phyloP scores from a whole-genome alignment of 2,329 filamentous ascomycete species.

The Aureobasidium sp. region DNA sequence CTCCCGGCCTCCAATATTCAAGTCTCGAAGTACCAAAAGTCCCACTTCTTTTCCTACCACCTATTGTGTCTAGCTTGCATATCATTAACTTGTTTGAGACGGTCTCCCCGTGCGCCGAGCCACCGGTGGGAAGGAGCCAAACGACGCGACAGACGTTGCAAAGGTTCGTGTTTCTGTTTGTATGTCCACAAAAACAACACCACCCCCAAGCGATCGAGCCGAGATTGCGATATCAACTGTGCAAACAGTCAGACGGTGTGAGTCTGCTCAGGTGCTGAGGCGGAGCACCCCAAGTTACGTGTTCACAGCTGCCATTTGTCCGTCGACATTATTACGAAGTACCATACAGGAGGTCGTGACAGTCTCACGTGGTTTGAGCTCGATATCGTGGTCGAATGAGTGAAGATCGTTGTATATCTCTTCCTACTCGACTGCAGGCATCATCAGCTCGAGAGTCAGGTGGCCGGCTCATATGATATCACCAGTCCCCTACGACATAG shows the following conservation, averaged over 20 bases:
- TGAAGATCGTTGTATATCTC: background rate
- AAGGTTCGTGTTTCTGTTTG: slow-evolving; percentile 9
- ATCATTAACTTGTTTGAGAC: background rate
- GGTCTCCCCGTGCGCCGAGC: background rate
- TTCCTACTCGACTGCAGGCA: background rate
- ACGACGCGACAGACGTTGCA: slow-evolving; percentile 8
- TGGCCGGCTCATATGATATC: background rate
- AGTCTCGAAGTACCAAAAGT: background rate
- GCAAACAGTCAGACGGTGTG: slow-evolving; percentile 4
- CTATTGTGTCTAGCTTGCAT: background rate
- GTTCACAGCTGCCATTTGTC: background rate
- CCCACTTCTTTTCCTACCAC: slow-evolving; percentile 1
- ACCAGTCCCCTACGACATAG: background rate
- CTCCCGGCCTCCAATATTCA: background rate
- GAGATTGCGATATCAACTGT: slow-evolving; percentile 15
- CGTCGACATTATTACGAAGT: background rate
- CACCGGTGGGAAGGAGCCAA: background rate
- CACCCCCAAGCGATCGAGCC: slow-evolving; percentile 1
- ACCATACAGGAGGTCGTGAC: background rate
- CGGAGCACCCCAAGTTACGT: slow-evolving; percentile 2
- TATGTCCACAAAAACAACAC: slow-evolving; percentile 7
- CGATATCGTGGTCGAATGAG: background rate
- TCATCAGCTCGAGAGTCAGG: background rate
- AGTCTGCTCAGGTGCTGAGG: slow-evolving; percentile 8
- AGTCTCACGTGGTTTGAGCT: background rate